Evolutionary conservation across 169 alveolate genomes (phyloP).

Genomic region (Eimeria maxima): DNA sequence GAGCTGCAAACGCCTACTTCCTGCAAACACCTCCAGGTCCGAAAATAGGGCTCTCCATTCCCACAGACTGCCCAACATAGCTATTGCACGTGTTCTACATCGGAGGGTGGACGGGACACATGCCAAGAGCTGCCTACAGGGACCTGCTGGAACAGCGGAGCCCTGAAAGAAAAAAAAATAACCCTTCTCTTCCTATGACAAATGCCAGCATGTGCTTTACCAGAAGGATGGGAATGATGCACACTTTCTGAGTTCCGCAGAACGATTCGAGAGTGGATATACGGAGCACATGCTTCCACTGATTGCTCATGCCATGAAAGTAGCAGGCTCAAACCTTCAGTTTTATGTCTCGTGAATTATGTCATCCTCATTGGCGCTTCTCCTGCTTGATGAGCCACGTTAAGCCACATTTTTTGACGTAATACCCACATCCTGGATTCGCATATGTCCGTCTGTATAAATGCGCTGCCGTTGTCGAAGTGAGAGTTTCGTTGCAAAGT

Average conservation of each 20-base stretch:
- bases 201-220: not conserved
- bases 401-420: not conserved
- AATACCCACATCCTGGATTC: not conserved
- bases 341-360: not conserved
- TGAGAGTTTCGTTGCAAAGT: not conserved
- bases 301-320: not conserved
- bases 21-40: not conserved
- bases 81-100: not conserved
- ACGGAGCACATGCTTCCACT: not conserved
- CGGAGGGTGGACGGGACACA: not conserved
- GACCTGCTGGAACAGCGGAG: not conserved
- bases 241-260: not conserved
- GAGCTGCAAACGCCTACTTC: not conserved
- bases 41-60: not conserved
- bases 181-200: not conserved
- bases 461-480: not conserved
- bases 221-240: not conserved
- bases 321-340: not conserved
- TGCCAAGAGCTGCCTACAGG: not conserved
- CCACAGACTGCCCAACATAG: not conserved
- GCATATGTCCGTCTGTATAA: not conserved
- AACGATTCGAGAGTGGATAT: not conserved
- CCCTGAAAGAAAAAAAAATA: not conserved
- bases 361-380: not conserved
- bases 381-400: not conserved